Base-by-base conservation (phyloP, 371 early-diverging fungal genomes). In the Enterospora canceri region DNA sequence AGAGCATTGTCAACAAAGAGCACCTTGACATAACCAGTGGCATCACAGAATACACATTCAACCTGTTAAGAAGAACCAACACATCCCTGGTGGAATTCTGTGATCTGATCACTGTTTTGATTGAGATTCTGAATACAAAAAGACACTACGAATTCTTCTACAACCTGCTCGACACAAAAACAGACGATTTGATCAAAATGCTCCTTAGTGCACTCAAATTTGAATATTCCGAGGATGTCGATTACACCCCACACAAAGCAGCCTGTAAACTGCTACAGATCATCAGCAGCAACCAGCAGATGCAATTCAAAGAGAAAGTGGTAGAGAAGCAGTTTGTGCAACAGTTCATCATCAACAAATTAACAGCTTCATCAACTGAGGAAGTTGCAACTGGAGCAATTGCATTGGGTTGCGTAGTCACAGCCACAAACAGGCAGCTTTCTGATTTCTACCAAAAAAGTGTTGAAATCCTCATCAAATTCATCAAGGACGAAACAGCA, bases 371-470 rank as follows among this genome's bases (percentile, higher is more conserved):
- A 0, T 58, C 70, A 19, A 33, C 16, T 16, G 55, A 35, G 15
- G 47, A 63, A 46, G 53, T 55, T 34, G 76, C 72, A 23, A 67
- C 70, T 24, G 79, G 70, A 4, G 59, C 71, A 46, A 65, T 76
- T 1, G 73, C 70, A 0, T 50, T 76, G 0, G 12, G n/a, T 40
- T 40, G 8, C 12, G n/a, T 40, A 12, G 79, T 76, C n/a, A 65
- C 67, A 35, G 56, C 71, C 1, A 29, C 49, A 21, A 29, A 24
- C 15, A 48, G 48, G 32, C 56, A 57, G 23, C 55, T 30, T 65
- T 40, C 60, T 21, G 60, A 65, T 19, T 30, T 58, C 18, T 31
- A 72, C 0, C 31, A 32, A 16, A 62, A 50, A 33, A 47, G 60
- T 26, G 21, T 68, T 0, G 49, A 33, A 18, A 23, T 66, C 0